These are phyloP conservation scores for Kwoniella dejecticola DNA, from an alignment of 768 basidiomycete genomes.

Conservation along the genomic window DNA sequence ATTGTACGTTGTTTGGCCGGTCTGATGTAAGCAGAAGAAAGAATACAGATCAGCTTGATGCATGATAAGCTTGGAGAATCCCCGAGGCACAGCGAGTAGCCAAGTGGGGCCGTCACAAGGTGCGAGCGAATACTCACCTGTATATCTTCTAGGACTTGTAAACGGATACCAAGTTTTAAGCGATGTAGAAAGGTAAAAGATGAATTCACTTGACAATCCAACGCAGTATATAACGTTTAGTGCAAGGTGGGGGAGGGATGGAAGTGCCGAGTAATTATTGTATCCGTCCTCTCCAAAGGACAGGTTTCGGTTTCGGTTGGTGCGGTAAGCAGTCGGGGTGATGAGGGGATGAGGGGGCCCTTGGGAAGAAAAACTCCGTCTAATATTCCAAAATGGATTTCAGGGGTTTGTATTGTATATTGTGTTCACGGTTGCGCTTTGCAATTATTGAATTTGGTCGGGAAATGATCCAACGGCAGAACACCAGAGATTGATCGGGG, in stretches of 20 bases:
- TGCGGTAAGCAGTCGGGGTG: too few relatives aligned
- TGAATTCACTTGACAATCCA: background rate
- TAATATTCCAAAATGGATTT: background rate
- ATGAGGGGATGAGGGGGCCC: background rate
- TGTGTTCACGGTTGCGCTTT: too few relatives aligned
- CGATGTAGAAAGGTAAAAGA: background rate
- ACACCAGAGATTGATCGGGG: too few relatives aligned
- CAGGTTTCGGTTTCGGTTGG: too few relatives aligned
- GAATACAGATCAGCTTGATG: background rate
- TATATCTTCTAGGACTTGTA: background rate
- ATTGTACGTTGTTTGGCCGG: too few relatives aligned
- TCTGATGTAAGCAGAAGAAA: background rate
- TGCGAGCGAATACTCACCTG: too few relatives aligned
- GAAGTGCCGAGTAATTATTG: background rate
- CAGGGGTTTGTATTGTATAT: background rate
- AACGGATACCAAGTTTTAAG: background rate
- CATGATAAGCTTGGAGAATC: background rate
- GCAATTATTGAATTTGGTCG: too few relatives aligned
- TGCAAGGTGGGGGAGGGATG: too few relatives aligned
- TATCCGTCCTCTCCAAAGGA: background rate
- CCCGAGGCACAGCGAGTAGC: background rate
- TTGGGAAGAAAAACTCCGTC: background rate
- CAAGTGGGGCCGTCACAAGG: slow-evolving; percentile 2
- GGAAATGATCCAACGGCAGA: too few relatives aligned
- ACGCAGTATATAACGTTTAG: too few relatives aligned